A percentile compares a stretch with the other conserved stretches of the same genome.
phyloP scores from a whole-genome alignment of 2,329 filamentous ascomycete species.

The Ceratocystiopsis minuta region DNA sequence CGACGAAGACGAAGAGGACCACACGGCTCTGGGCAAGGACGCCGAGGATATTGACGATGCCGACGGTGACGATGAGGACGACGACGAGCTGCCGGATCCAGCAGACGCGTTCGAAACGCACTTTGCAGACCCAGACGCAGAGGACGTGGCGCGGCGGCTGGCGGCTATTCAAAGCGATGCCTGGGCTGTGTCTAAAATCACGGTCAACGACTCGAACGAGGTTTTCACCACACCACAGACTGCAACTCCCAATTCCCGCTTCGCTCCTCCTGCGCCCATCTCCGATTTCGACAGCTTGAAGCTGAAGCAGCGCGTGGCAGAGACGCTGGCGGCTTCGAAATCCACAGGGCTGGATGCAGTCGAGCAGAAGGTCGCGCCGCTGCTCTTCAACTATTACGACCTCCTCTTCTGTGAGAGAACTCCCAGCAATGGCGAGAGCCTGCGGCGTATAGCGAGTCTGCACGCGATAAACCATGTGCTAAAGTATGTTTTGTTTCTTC shows the following conservation, averaged over 20 bases:
- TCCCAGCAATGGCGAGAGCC: slow-evolving; percentile 43
- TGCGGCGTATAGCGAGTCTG: slow-evolving; percentile 58
- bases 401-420: slow-evolving; percentile 59
- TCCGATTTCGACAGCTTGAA: slow-evolving; percentile 29
- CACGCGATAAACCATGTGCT: slow-evolving; percentile 85
- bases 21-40: neutral
- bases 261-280: slow-evolving; percentile 18
- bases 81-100: slow-evolving; percentile 27
- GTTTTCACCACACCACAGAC: slow-evolving; percentile 28
- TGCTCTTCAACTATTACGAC: slow-evolving; percentile 71
- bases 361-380: slow-evolving; percentile 47
- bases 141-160: slow-evolving; percentile 35
- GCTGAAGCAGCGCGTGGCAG: slow-evolving; percentile 53
- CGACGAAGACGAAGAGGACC: slow-evolving; percentile 31
- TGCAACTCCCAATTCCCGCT: slow-evolving; percentile 14
- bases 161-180: slow-evolving; percentile 29
- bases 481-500: slow-evolving; percentile 37
- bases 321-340: slow-evolving; percentile 30
- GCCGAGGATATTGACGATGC: slow-evolving; percentile 15
- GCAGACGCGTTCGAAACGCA: slow-evolving; percentile 65
- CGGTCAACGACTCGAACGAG: slow-evolving; percentile 28
- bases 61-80: slow-evolving; percentile 26
- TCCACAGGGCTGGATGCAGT: slow-evolving; percentile 39
- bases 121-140: slow-evolving; percentile 51
- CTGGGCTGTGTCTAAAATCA: slow-evolving; percentile 31